phyloP scores from a whole-genome alignment of 2,329 filamentous ascomycete genomes.

The Lithohypha guttulata region DNA sequence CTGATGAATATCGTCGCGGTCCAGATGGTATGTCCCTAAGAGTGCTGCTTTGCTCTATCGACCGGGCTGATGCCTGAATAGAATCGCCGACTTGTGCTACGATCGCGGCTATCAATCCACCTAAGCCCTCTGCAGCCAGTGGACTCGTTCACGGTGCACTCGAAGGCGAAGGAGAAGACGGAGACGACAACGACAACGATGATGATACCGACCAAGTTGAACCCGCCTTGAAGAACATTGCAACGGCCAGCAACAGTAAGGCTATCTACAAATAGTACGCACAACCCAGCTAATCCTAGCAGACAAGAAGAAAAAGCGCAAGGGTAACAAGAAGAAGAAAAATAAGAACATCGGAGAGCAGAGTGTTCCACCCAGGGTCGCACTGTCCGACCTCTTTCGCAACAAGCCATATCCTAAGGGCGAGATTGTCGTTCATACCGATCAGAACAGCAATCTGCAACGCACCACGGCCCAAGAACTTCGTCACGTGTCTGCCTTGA shows the following conservation, averaged over 20 bases:
- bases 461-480: constrained; percentile 40
- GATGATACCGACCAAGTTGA: constrained; percentile 20
- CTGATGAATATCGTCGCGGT: no score
- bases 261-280: constrained; percentile 5
- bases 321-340: constrained; percentile 38
- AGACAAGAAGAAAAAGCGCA: constrained; percentile 29
- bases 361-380: constrained; percentile 37
- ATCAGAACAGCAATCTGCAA: constrained; percentile 32
- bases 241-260: constrained; percentile 11
- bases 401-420: constrained; percentile 36
- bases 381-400: constrained; percentile 37
- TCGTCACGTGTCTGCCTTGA: constrained; percentile 30
- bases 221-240: constrained; percentile 15
- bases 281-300: constrained; percentile 6
- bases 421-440: constrained; percentile 35
- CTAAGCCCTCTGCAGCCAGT: no score
- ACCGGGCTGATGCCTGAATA: no score
- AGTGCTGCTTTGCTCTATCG: no score
- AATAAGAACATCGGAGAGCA: constrained; percentile 33
- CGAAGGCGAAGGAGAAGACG: constrained; percentile 26
- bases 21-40: no score
- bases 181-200: constrained; percentile 25
- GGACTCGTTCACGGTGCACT: no score
- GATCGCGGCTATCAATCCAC: no score
- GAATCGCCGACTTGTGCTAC: no score